Base-by-base conservation (phyloP, 768 basidiomycete species). In the Termitomyces sp. region DNA sequence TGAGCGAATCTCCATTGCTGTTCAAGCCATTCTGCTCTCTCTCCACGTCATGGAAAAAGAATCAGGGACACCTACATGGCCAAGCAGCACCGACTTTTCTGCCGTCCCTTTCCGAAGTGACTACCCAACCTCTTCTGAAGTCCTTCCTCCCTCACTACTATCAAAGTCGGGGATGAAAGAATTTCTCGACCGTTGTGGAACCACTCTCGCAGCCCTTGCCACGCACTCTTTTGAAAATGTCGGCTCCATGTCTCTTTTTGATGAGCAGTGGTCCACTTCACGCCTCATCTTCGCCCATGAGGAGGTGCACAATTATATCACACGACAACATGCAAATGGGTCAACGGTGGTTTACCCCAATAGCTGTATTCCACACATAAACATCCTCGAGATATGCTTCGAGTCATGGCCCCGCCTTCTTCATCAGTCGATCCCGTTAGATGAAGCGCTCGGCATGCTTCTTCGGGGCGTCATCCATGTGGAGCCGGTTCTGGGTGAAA, bases 341-440 rank as follows among this genome's bases (percentile, higher is more conserved):
- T 74, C 79, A 5, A 68, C 72, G 19, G 73, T 89, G 24, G 85
- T 85, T 5, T 96, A 93, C 67, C 82, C 89, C 14, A 74, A 72
- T 21, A 72, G 77, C 51, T 74, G 81, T 10, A 68, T 72, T 17
- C 77, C 89, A 0, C 83, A 86, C 54, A 82, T 97, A 62, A 79
- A 74, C 50, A 74, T 94, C 34, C 76, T 95, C 4, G 82, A 87
- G 60, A 81, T 85, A 0, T 84, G 87, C 64, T 88, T 93, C 67
- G 85, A 88, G 57, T 81, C 89, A 5, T 88, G 93, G 84, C 94
- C 94, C 0, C 82, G 94, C 2, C 88, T 84, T 62, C 74, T 93
- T 42, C 82, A 85, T 63, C 69, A 77, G 2, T 74, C 78, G 4
- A 73, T 82, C 32, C 62, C 81, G 42, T 67, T 87, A 46, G 65